A percentile compares a stretch with the other conserved stretches of the same genome.
Conservation (phyloP, 2,329 filamentous ascomycete genomes). For the Diaporthe citrichinensis region DNA sequence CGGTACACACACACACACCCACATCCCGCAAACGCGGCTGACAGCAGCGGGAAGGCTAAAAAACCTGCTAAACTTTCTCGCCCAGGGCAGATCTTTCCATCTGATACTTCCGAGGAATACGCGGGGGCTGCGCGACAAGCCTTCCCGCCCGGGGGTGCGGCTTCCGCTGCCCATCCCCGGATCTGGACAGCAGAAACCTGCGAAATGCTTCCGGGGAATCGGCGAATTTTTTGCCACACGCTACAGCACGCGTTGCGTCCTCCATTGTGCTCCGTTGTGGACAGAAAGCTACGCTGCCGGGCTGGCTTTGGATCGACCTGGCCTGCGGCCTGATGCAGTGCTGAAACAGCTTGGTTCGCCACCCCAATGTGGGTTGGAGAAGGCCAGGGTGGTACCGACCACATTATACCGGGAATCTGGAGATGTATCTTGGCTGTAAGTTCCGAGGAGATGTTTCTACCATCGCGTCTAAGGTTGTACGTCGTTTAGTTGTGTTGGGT, state of each 20-base stretch:
- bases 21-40: conserved; percentile 5
- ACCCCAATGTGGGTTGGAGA: not conserved
- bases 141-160: not conserved
- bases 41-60: not conserved
- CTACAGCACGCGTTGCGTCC: too few relatives aligned
- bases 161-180: not conserved
- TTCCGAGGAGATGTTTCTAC: not conserved
- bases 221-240: not conserved
- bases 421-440: not conserved
- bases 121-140: not conserved
- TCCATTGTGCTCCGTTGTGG: not conserved
- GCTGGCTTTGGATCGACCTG: not conserved
- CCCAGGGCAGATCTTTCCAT: conserved; percentile 1
- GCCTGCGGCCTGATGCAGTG: not conserved
- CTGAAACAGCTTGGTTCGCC: conserved; percentile 13
- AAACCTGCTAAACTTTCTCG: not conserved
- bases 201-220: not conserved
- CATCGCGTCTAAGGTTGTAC: not conserved
- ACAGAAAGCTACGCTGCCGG: not conserved
- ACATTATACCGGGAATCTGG: not conserved
- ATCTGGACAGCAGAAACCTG: not conserved
- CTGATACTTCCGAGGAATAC: conserved; percentile 18
- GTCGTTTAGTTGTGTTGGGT: not conserved
- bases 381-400: not conserved
- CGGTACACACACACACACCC: not conserved